Base-by-base conservation (phyloP, 768 basidiomycete genomes). In the Lentinula guzmanii region DNA sequence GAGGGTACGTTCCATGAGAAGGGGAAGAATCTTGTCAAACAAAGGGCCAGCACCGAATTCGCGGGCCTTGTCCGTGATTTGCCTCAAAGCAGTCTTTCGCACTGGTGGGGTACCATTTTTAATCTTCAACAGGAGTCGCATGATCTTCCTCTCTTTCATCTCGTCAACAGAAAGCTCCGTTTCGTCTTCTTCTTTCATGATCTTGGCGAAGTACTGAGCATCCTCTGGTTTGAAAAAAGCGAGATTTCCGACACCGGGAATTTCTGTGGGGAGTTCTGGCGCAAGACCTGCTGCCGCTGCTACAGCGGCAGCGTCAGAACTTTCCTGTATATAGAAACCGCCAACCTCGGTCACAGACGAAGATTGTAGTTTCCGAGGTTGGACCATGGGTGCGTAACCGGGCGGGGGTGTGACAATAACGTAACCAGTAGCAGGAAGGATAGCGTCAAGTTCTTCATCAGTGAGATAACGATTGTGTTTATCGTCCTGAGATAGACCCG, bases 81-180 rank as follows among this genome's bases (percentile, higher is more conserved):
- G 96, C 56, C 96, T 86, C 41, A 98, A 86, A 11, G 97, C 97
- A 1, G 96, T 94, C 75, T 99, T 99, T 61, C 97, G 89, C 62
- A 98, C 95, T 10, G 97, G 96, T 31, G 97, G 97, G 2, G 96
- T 98, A 53, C 97, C 97, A 70, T 98, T 99, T 81, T 99, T 98
- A 77, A 99, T 98, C 77, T 98, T 98, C 67, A 99, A 83, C 58
- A 99, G 79, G 24, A 99, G 77, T 28, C 97, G 89, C 95, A 98
- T 98, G 68, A 98, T 98, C 75, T 98, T 99, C 70, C 96, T 87
- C 77, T 98, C 97, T 77, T 99, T 99, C 86, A 98, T 91, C 78
- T 99, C 97, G 54, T 98, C 97, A 7, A 98, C 90, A 0, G 90
- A 86, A 52, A 98, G 79, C 71, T 90, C 86, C 1, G 89, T 91